Evolutionary conservation across 768 basidiomycete genomes (phyloP).

Genomic region (Naganishia onofrii): DNA sequence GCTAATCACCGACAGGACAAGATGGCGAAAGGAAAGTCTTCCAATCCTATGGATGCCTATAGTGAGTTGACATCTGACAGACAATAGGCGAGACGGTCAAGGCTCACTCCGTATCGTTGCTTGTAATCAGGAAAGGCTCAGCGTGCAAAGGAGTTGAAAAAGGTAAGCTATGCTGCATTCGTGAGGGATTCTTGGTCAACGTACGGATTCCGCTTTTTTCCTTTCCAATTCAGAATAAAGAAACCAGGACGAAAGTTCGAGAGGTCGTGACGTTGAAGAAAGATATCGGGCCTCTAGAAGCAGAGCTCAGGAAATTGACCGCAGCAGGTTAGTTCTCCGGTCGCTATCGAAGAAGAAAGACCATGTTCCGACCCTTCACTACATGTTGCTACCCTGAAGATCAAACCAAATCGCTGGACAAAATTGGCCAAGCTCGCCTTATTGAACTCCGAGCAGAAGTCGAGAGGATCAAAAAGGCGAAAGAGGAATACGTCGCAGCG

Average conservation of each 20-base stretch:
- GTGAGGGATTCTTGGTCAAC: no score
- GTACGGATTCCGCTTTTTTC: no score
- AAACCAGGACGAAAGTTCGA: conserved; percentile 71
- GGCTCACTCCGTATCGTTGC: neutral
- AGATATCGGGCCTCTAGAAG: conserved; percentile 81
- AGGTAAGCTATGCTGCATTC: conserved; percentile 57
- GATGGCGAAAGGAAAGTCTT: conserved; percentile 77
- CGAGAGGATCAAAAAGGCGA: conserved; percentile 75
- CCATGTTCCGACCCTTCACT: neutral
- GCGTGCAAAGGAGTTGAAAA: conserved; percentile 87
- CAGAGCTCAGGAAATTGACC: conserved; percentile 60
- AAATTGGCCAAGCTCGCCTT: conserved; percentile 66
- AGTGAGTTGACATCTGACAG: conserved; percentile 58
- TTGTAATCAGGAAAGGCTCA: conserved; percentile 75
- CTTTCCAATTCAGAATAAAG: conserved; percentile 77
- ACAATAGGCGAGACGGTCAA: neutral
- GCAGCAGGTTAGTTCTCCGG: conserved; percentile 37
- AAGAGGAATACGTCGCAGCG: conserved; percentile 84
- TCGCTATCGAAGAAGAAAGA: neutral
- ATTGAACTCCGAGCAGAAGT: conserved; percentile 72
- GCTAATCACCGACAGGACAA: neutral
- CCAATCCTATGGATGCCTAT: conserved; percentile 84
- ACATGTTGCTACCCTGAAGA: conserved; percentile 31
- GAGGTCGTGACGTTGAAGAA: conserved; percentile 93
- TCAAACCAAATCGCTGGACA: conserved; percentile 36